Evolutionary conservation across 2,329 filamentous ascomycete genomes (phyloP).

Genomic region (Beauveria asiatica): DNA sequence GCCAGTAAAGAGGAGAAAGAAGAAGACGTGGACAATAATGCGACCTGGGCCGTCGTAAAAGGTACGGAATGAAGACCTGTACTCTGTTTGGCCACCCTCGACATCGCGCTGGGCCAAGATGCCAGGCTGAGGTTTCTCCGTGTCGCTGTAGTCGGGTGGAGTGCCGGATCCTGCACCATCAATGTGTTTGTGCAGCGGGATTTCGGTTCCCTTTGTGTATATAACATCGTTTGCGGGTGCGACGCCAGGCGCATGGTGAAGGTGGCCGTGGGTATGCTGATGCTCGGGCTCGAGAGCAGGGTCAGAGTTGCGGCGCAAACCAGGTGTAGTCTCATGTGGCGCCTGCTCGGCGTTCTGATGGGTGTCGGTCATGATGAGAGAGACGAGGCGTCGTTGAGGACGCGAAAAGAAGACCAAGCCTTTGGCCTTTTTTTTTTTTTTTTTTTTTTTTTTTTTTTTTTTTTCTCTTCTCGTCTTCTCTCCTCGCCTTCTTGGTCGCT

Average conservation of each 20-base stretch:
- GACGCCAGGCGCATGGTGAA: conserved; percentile 31
- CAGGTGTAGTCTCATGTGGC: conserved; percentile 9
- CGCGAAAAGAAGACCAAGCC: neutral
- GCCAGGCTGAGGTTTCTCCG: conserved; percentile 28
- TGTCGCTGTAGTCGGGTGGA: conserved; percentile 31
- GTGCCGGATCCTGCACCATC: conserved; percentile 14
- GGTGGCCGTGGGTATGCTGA: conserved; percentile 36
- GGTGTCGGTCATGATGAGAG: conserved; percentile 1
- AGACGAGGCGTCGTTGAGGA: neutral
- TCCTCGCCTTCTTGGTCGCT: neutral
- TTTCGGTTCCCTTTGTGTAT: conserved; percentile 29
- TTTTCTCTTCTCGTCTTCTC: neutral
- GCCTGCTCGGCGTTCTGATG: neutral
- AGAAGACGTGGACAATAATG: conserved; percentile 36
- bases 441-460: neutral
- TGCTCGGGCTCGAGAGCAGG: conserved; percentile 28
- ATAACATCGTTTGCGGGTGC: conserved; percentile 32
- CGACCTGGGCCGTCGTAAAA: conserved; percentile 37
- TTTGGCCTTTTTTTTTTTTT: neutral
- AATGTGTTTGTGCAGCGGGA: conserved; percentile 14
- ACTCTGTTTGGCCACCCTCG: conserved; percentile 15
- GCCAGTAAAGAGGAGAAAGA: conserved; percentile 37
- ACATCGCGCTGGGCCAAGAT: conserved; percentile 22
- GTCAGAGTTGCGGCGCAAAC: conserved; percentile 21
- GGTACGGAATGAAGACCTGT: conserved; percentile 18